Base-by-base conservation (phyloP, 306 rosid species). In the Trifolium repens region DNA sequence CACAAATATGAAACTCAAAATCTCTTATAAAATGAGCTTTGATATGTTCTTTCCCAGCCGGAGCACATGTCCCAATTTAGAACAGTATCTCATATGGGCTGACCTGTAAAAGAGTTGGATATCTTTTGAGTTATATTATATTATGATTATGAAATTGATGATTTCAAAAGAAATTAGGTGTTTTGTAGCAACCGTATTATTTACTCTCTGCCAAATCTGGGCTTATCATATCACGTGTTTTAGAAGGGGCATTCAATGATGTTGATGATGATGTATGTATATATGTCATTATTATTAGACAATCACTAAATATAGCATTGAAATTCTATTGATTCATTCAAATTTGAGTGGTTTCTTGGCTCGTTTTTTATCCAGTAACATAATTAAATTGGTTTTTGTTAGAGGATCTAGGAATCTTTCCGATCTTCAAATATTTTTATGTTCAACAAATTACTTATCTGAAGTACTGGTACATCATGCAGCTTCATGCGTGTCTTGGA, bases 401-500 rank as follows among this genome's bases (percentile, higher is more conserved):
- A 34, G 63, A 37, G 53, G 35, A 53, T 64, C 11, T 13, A 16
- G 19, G 32, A 32, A 27, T 9, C 35, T 73, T 63, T 61, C 19
- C 40, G 53, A 9, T 72, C 24, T 70, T 9, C 0, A 19, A 34
- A 14, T 12, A 39, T 75, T 69, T 78, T 72, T 71, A 42, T 58
- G 27, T 26, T 16, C 43, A 27, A 22, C 74, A 67, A 47, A 39
- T 53, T 61, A 42, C 75, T 83, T 9, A 83, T 78, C 10, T 13
- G 10, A 47, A 34, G 49, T 72, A 13, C 39, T 26, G 37, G 47
- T 72, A 5, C 46, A 70, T 64, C 32, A 3, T 84, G 71, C 88
- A 94, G 98, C 80, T 94, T 77, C 93, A 94, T 83, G 91, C 84
- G 63, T 94, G 98, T 89, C 78, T 94, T 22, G 96, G 97, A 82